Evolutionary conservation across 164 flowering plant species (phyloP).

Genomic region (Dillenia turbinata): DNA sequence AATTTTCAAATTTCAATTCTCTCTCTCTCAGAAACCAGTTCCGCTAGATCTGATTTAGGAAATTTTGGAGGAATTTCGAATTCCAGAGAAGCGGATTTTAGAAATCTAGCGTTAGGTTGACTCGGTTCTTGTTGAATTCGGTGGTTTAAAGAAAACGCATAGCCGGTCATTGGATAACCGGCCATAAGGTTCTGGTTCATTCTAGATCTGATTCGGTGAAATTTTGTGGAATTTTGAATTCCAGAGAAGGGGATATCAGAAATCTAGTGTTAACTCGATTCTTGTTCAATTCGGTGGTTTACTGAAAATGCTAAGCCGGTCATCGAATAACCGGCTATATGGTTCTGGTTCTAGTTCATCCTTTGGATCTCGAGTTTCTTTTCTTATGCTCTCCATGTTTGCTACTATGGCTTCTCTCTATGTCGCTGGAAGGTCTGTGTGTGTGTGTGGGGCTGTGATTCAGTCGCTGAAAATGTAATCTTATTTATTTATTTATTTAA

Average conservation of each 20-base stretch:
- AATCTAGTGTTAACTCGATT: background rate
- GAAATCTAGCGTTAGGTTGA: too few species aligned
- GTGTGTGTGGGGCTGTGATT: background rate
- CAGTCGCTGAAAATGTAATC: background rate
- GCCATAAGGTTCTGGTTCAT: too few species aligned
- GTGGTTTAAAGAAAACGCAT: too few species aligned
- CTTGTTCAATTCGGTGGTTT: background rate
- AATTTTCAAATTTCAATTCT: too few species aligned
- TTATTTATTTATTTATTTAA: slow-evolving; percentile 1
- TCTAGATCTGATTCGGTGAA: too few species aligned
- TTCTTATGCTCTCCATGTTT: slow-evolving; percentile 66
- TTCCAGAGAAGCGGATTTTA: too few species aligned
- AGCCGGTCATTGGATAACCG: too few species aligned
- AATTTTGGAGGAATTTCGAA: too few species aligned
- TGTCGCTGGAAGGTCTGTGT: slow-evolving; percentile 74
- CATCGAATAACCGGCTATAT: slow-evolving; percentile 43
- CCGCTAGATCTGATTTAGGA: too few species aligned
- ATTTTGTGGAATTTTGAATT: too few species aligned
- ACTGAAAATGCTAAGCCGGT: slow-evolving; percentile 55
- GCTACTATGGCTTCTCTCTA: slow-evolving; percentile 78
- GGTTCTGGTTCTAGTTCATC: slow-evolving; percentile 21
- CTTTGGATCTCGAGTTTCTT: slow-evolving; percentile 50
- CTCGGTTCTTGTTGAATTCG: too few species aligned
- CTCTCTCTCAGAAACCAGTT: too few species aligned
- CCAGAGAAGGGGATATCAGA: background rate